A percentile compares a stretch with the other conserved stretches of the same genome.
These are phyloP conservation scores for Populus trichocarpa DNA, from an alignment of 441 rosid species.

Conservation along the genomic window DNA sequence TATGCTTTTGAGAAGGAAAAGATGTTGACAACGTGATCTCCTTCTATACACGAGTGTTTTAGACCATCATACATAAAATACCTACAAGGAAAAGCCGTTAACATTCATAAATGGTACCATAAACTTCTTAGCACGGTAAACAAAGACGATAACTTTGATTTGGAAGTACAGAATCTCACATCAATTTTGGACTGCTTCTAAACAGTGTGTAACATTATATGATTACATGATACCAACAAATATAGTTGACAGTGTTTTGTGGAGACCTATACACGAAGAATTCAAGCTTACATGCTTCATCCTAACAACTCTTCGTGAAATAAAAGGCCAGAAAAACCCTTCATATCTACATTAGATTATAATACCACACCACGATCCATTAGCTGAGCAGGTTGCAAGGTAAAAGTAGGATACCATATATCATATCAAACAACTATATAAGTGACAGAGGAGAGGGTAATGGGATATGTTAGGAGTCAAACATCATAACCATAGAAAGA, in stretches of 20 bases:
- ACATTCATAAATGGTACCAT: conserved; percentile 5
- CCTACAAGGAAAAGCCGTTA: conserved; percentile 41
- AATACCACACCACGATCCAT: neutral
- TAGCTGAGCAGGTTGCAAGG: neutral
- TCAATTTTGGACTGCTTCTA: neutral
- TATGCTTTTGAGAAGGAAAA: conserved; percentile 98
- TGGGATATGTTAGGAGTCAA: too few relatives aligned
- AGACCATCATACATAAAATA: conserved; percentile 94
- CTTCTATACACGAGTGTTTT: conserved; percentile 86
- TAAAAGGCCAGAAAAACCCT: neutral
- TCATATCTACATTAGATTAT: neutral
- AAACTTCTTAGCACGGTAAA: neutral
- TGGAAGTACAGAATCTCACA: neutral
- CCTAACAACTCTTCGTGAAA: neutral
- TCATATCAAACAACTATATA: neutral
- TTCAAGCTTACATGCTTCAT: neutral
- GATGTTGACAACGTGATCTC: conserved; percentile 83
- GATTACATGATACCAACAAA: neutral
- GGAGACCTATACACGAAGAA: neutral
- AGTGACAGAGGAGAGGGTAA: too few relatives aligned
- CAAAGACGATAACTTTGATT: neutral
- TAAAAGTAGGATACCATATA: neutral
- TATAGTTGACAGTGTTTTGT: neutral
- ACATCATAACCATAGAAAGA: too few relatives aligned
- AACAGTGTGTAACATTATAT: neutral